phyloP scores from a whole-genome alignment of 768 basidiomycete species.

The Lentinula aciculospora region DNA sequence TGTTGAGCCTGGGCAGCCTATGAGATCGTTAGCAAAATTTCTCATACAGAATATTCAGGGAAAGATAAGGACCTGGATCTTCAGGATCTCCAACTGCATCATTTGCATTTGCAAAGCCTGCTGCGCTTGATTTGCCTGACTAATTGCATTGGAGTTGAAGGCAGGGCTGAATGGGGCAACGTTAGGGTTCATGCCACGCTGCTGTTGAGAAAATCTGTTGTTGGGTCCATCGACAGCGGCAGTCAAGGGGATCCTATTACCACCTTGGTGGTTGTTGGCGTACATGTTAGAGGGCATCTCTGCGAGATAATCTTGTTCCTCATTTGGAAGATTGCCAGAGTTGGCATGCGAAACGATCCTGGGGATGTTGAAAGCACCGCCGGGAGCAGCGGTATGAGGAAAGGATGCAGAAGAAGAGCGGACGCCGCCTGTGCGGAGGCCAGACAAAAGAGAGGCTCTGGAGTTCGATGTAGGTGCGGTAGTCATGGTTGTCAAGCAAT shows the following conservation, averaged over 20 bases:
- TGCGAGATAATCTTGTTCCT: constrained; percentile 55
- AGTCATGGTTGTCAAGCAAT: constrained; percentile 31
- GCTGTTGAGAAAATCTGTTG: constrained; percentile 64
- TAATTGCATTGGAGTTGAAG: constrained; percentile 38
- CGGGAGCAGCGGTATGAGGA: constrained; percentile 67
- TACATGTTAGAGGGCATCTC: constrained; percentile 52
- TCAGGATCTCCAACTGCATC: constrained; percentile 79
- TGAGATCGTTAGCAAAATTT: constrained; percentile 9
- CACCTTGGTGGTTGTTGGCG: constrained; percentile 31
- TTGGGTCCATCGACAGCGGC: constrained; percentile 65
- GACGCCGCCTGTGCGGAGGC: constrained; percentile 87
- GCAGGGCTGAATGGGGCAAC: constrained; percentile 49
- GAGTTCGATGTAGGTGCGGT: constrained; percentile 39
- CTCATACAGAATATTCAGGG: background rate
- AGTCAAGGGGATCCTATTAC: constrained; percentile 54
- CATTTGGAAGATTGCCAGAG: constrained; percentile 37
- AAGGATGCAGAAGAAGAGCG: constrained; percentile 60
- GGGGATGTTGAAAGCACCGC: constrained; percentile 57
- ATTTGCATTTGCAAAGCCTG: constrained; percentile 78
- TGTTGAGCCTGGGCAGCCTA: constrained; percentile 73
- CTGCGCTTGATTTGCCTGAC: constrained; percentile 43
- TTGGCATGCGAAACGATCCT: constrained; percentile 46
- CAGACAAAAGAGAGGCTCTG: constrained; percentile 82
- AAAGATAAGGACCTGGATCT: constrained; percentile 58
- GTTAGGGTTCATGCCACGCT: constrained; percentile 50